Base-by-base conservation (phyloP, 192 early-diverging fungal genomes). In the Coemansia sp. region DNA sequence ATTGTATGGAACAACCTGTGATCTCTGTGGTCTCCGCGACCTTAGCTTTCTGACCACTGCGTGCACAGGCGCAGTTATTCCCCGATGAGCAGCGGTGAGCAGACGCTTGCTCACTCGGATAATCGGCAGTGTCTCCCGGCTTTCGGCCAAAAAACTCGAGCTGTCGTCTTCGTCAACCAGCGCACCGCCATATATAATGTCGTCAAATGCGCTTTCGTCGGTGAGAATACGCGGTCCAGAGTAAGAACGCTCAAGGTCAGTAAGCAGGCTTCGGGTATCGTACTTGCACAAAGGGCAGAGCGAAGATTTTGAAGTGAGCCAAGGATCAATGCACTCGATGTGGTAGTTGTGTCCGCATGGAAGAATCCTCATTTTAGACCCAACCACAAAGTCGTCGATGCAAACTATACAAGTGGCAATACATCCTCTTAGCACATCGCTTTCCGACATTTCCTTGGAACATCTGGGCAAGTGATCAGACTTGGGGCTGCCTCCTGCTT, bases 311-410 rank as follows among this genome's bases (percentile, higher is more conserved):
- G 75, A 60, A 0, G 83, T 80, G 25, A 86, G 69, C 85, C 85
- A 86, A 2, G 77, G 79, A 48, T 86, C 85, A 38, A 86, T 79
- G 60, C 85, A 86, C 29, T 78, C 82, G 10, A 77, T 77, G 60
- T 86, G 85, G 64, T 83, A 86, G 66, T 75, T 74, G 76, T 86
- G 85, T 18, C 79, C 73, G 32, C 83, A 85, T 6, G 83, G 83
- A 56, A 85, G 63, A 30, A 79, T 75, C 42, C 83, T 75, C 77
- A 79, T 76, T 55, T 69, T 72, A 38, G 72, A 72, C 7, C 82
- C 82, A 29, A 69, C 68, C 0, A 68, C 73, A 70, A 83, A 83
- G 49, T 83, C 82, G 32, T 83, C 82, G 31, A 83, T 83, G 57
- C 82, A 83, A n/a, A 83, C 77, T 40, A 75, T 79, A 56, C 82